Conservation (phyloP, 345 rosid genomes). For the Eucalyptus polyanthemos region DNA sequence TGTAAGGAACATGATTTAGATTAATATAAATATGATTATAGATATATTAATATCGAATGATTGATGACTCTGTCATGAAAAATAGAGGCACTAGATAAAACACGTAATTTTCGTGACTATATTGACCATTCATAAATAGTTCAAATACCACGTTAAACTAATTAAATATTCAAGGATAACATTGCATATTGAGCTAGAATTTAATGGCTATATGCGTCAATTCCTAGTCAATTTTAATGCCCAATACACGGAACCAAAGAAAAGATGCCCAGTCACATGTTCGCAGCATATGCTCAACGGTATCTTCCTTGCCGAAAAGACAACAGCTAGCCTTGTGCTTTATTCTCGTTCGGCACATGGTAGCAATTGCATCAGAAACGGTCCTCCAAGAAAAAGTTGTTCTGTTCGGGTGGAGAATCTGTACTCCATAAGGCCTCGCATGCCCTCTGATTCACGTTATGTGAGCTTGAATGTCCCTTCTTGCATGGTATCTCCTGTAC, state of each 20-base stretch:
- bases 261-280: background rate
- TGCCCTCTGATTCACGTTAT: background rate
- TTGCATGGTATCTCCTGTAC: background rate
- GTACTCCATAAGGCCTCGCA: background rate
- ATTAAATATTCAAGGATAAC: fast-evolving
- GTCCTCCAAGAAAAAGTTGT: background rate
- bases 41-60: no score
- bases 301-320: background rate
- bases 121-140: fast-evolving
- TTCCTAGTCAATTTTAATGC: background rate
- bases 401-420: background rate
- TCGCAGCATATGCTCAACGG: background rate
- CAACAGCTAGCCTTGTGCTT: background rate
- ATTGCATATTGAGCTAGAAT: no score
- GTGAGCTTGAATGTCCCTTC: background rate
- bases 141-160: background rate
- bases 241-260: background rate
- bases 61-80: no score
- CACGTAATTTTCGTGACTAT: fast-evolving
- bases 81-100: fast-evolving
- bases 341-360: background rate
- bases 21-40: no score
- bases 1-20: no score
- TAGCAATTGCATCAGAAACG: background rate
- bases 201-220: background rate